Conservation (phyloP, 2,329 filamentous ascomycete genomes). For the Mariannaea sp. region DNA sequence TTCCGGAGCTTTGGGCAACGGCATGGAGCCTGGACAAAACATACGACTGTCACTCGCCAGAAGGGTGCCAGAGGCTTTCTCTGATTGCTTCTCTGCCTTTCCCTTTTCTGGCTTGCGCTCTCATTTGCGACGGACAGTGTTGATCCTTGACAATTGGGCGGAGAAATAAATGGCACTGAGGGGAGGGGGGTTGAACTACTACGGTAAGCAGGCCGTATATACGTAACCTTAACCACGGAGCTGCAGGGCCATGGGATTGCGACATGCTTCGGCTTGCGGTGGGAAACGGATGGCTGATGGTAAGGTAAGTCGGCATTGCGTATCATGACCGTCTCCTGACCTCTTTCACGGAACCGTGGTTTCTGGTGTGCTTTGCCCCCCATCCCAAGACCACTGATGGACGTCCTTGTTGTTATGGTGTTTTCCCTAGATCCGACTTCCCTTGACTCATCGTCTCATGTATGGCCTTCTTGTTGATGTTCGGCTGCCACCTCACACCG, state of each 20-base stretch:
- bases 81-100: neutral
- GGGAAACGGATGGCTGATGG: slow-evolving; percentile 7
- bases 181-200: neutral
- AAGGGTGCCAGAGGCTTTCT: slow-evolving; percentile 5
- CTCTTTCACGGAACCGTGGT: slow-evolving; percentile 11
- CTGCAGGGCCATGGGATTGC: neutral
- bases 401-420: slow-evolving; percentile 1
- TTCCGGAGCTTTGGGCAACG: slow-evolving; percentile 20
- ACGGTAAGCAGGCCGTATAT: neutral
- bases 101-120: slow-evolving; percentile 1
- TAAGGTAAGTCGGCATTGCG: neutral
- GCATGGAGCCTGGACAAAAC: slow-evolving; percentile 18
- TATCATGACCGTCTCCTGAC: slow-evolving; percentile 27
- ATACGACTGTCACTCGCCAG: slow-evolving; percentile 16
- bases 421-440: slow-evolving; percentile 18
- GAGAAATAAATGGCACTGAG: neutral
- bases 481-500: slow-evolving; percentile 1
- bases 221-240: neutral
- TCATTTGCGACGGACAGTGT: neutral
- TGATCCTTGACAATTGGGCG: slow-evolving; percentile 9
- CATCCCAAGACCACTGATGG: slow-evolving; percentile 6
- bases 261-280: slow-evolving; percentile 13
- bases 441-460: slow-evolving; percentile 20
- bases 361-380: slow-evolving; percentile 15
- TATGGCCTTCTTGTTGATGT: slow-evolving; percentile 1